Conservation (phyloP, 768 basidiomycete species). For the Baorangia bicolor region DNA sequence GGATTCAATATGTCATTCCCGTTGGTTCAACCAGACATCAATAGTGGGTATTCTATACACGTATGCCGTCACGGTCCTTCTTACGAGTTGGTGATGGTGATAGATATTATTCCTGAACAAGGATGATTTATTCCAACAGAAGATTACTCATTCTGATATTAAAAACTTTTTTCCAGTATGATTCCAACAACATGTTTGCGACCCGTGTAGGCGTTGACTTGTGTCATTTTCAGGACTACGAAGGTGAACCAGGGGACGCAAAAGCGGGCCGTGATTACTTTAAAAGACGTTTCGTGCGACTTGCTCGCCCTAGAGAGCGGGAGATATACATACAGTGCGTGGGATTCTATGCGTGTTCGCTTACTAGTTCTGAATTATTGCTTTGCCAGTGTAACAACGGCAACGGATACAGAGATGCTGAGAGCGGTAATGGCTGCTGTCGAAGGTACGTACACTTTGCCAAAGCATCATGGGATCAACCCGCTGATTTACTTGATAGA, state of each 20-base stretch:
- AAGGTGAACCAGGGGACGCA: conserved; percentile 72
- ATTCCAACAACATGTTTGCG: background rate
- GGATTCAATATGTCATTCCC: conserved; percentile 97
- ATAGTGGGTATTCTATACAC: conserved; percentile 54
- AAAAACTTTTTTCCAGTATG: conserved; percentile 85
- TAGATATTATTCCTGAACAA: conserved; percentile 96
- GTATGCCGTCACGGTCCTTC: background rate
- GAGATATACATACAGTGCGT: conserved; percentile 94
- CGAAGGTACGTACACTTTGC: conserved; percentile 62
- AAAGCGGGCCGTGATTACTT: conserved; percentile 87
- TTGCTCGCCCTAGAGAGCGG: conserved; percentile 79
- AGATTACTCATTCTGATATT: conserved; percentile 80
- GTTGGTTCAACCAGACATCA: conserved; percentile 94
- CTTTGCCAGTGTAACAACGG: conserved; percentile 70
- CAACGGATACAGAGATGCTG: conserved; percentile 85
- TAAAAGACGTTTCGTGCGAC: conserved; percentile 75
- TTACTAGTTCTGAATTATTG: conserved; percentile 6
- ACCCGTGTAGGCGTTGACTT: background rate
- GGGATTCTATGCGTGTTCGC: background rate
- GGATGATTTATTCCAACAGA: conserved; percentile 85
- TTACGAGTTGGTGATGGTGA: background rate
- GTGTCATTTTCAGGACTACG: conserved; percentile 63
- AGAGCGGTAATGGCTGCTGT: conserved; percentile 95
- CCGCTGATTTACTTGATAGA: conserved; percentile 41
- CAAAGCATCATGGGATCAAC: background rate